These are phyloP conservation scores for Selaginella tamariscina DNA, from an alignment of 75 land plant genomes.

Conservation along the genomic window DNA sequence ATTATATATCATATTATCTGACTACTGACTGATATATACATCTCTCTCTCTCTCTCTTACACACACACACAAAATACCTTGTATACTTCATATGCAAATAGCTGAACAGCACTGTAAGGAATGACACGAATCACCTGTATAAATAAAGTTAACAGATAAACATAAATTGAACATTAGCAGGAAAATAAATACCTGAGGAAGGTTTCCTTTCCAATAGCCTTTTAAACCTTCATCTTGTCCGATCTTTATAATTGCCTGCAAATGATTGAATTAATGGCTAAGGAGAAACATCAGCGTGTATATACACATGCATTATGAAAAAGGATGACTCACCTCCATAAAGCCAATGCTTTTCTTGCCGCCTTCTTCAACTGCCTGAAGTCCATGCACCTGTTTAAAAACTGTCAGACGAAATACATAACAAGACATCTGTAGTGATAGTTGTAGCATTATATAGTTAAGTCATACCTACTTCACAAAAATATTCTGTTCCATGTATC, in stretches of 20 bases:
- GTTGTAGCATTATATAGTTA: too few relatives aligned
- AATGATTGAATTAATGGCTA: too few relatives aligned
- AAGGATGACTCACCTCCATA: neutral
- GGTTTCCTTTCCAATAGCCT: constrained; percentile 97
- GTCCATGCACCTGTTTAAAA: neutral
- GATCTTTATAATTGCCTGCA: constrained; percentile 65
- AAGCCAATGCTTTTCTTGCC: neutral
- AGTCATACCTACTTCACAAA: too few relatives aligned
- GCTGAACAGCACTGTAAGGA: constrained; percentile 82
- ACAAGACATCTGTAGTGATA: too few relatives aligned
- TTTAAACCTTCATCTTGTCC: constrained; percentile 82
- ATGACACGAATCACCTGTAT: constrained; percentile 6
- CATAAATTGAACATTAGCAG: neutral
- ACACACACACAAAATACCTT: too few relatives aligned
- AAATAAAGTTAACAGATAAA: neutral
- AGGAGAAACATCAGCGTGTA: neutral
- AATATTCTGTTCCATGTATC: too few relatives aligned
- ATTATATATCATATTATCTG: too few relatives aligned
- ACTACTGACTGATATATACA: too few relatives aligned
- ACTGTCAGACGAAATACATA: too few relatives aligned
- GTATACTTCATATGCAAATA: constrained; percentile 90
- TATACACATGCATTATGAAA: neutral
- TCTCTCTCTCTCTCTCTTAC: too few relatives aligned
- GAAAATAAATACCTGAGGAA: constrained; percentile 63
- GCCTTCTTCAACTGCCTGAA: neutral